These are phyloP conservation scores for Phytophthora pini DNA, from an alignment of 352 stramenopile species.

Conservation along the genomic window DNA sequence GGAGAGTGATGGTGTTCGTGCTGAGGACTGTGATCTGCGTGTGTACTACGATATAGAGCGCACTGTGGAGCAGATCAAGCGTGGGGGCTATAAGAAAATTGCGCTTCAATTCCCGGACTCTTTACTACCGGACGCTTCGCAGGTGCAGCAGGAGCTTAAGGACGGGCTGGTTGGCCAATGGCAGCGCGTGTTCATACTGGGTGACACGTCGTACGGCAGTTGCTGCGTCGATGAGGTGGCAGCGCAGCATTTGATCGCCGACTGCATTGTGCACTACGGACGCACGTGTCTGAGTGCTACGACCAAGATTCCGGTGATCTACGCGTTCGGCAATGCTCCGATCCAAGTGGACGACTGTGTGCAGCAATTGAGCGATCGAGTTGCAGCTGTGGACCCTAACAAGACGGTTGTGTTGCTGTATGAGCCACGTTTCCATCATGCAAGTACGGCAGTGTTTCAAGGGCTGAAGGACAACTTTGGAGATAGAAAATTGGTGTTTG, in stretches of 20 bases:
- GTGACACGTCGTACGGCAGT: constrained; percentile 95
- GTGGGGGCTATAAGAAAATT: constrained; percentile 75
- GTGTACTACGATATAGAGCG: constrained; percentile 73
- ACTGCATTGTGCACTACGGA: constrained; percentile 96
- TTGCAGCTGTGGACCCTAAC: constrained; percentile 37
- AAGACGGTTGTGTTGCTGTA: constrained; percentile 91
- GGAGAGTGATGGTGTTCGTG: constrained; percentile 61
- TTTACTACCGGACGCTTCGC: constrained; percentile 87
- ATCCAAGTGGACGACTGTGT: constrained; percentile 70
- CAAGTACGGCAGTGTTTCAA: constrained; percentile 57
- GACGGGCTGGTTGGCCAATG: constrained; percentile 48
- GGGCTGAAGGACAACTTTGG: constrained; percentile 45
- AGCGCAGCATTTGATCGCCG: constrained; percentile 92
- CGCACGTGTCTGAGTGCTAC: constrained; percentile 92
- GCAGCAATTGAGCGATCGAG: constrained; percentile 40
- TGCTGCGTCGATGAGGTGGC: constrained; percentile 97
- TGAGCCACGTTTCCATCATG: constrained; percentile 91
- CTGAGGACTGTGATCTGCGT: constrained; percentile 41
- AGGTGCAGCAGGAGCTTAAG: constrained; percentile 86
- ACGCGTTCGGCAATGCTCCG: constrained; percentile 86
- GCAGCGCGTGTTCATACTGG: constrained; percentile 93
- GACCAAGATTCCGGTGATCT: constrained; percentile 90
- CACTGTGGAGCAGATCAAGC: constrained; percentile 66
- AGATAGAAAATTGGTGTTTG: constrained; percentile 57
- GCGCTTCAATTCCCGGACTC: constrained; percentile 97